Percentiles rank a stretch among this genome's conserved stretches.
Evolutionary conservation across 441 rosid genomes (phyloP).

Genomic region (Croton setiger): DNA sequence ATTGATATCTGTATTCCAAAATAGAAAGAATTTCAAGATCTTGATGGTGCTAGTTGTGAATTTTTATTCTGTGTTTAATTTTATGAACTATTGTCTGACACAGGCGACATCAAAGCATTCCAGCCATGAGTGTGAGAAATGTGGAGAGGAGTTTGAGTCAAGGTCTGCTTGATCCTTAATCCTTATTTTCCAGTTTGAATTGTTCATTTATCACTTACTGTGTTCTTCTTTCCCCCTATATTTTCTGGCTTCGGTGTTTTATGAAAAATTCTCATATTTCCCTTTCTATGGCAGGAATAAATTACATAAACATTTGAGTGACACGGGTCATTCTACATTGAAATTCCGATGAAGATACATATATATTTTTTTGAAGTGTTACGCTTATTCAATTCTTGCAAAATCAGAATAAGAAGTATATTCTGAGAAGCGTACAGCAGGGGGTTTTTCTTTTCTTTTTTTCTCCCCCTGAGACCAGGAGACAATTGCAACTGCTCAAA

Average conservation of each 20-base stretch:
- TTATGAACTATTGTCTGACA: constrained; percentile 12
- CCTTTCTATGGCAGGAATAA: constrained; percentile 46
- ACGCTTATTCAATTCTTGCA: neutral
- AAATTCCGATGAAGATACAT: constrained; percentile 44
- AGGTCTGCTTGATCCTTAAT: constrained; percentile 40
- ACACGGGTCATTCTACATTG: constrained; percentile 64
- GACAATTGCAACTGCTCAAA: too few species aligned
- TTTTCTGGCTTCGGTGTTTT: neutral
- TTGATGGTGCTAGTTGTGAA: constrained; percentile 4
- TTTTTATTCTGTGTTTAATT: constrained; percentile 17
- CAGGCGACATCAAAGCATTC: constrained; percentile 60
- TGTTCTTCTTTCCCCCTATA: neutral
- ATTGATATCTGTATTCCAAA: neutral
- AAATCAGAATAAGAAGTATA: neutral
- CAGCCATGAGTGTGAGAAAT: constrained; percentile 62
- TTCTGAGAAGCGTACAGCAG: neutral
- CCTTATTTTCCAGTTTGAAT: neutral
- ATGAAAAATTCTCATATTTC: constrained; percentile 4
- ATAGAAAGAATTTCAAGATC: neutral
- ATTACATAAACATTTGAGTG: constrained; percentile 76
- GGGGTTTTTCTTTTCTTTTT: neutral
- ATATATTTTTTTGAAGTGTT: neutral
- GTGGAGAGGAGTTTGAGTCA: constrained; percentile 87
- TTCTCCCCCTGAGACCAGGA: too few species aligned
- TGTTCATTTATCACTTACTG: neutral